phyloP scores from a whole-genome alignment of 768 basidiomycete species.

The Tulasnella sp. region DNA sequence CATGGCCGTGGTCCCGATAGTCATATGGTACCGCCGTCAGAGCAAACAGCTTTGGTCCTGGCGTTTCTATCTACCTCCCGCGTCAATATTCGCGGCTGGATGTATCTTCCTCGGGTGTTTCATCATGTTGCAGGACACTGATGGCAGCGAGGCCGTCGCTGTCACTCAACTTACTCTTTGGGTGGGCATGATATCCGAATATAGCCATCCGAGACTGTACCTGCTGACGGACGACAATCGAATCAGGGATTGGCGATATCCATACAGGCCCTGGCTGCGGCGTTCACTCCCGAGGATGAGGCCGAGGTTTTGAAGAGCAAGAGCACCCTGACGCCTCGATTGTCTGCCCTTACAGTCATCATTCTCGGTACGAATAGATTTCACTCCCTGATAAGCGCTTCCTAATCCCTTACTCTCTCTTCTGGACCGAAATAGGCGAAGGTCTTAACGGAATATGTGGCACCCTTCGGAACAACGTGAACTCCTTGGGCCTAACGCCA shows the following conservation, averaged over 20 bases:
- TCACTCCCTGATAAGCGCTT: not conserved
- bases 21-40: not conserved
- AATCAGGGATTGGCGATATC: not conserved
- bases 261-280: not conserved
- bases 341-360: not conserved
- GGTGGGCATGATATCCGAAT: not conserved
- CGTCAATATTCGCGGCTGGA: not conserved
- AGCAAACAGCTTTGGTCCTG: not conserved
- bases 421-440: not conserved
- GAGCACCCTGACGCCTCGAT: not conserved
- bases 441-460: not conserved
- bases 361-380: not conserved
- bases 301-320: not conserved
- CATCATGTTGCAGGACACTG: not conserved
- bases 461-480: not conserved
- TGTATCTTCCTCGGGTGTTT: not conserved
- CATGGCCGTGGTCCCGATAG: not conserved
- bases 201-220: not conserved
- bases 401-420: not conserved
- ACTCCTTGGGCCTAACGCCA: not conserved
- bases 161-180: not conserved
- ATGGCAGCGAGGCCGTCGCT: not conserved
- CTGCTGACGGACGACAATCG: not conserved
- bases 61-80: not conserved
- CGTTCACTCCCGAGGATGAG: not conserved